A percentile compares a stretch with the other conserved stretches of the same genome.
phyloP scores from a whole-genome alignment of 768 basidiomycete genomes.

The Symmetrospora coprosmae region DNA sequence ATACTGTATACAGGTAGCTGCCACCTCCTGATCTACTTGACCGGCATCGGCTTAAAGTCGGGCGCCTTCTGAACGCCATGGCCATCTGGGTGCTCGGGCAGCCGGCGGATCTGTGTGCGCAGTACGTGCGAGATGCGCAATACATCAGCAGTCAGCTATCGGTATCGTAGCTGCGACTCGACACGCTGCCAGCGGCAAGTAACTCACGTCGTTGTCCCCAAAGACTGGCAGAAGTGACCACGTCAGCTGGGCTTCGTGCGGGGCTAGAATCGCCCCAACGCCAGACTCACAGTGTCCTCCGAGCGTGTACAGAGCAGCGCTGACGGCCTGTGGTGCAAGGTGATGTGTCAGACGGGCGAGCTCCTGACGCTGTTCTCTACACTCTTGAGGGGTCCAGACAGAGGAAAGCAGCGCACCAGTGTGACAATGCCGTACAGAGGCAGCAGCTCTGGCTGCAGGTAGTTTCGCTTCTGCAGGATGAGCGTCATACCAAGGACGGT shows the following conservation, averaged over 20 bases:
- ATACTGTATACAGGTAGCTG: too few relatives aligned
- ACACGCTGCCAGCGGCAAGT: too few relatives aligned
- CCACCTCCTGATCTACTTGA: neutral
- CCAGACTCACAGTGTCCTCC: slow-evolving; percentile 2
- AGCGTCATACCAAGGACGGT: too few relatives aligned
- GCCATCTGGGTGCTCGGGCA: slow-evolving; percentile 7
- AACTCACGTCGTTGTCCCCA: slow-evolving; percentile 8
- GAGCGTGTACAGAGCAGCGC: neutral
- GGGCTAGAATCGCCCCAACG: neutral
- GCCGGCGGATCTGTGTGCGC: slow-evolving; percentile 4
- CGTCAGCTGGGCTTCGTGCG: neutral
- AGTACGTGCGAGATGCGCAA: too few relatives aligned
- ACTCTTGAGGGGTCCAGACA: too few relatives aligned
- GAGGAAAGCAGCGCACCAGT: too few relatives aligned
- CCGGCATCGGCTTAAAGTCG: neutral
- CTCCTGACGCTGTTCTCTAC: neutral
- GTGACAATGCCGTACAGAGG: slow-evolving; percentile 12
- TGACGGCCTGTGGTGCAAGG: slow-evolving; percentile 4
- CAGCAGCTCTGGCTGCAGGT: slow-evolving; percentile 6
- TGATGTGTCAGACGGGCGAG: neutral
- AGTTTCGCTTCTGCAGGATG: neutral
- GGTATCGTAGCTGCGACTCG: neutral
- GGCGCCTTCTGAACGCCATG: neutral
- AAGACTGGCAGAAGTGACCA: neutral
- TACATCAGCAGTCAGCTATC: neutral